phyloP scores from a whole-genome alignment of 768 basidiomycete genomes.

The Mrakia gelida region DNA sequence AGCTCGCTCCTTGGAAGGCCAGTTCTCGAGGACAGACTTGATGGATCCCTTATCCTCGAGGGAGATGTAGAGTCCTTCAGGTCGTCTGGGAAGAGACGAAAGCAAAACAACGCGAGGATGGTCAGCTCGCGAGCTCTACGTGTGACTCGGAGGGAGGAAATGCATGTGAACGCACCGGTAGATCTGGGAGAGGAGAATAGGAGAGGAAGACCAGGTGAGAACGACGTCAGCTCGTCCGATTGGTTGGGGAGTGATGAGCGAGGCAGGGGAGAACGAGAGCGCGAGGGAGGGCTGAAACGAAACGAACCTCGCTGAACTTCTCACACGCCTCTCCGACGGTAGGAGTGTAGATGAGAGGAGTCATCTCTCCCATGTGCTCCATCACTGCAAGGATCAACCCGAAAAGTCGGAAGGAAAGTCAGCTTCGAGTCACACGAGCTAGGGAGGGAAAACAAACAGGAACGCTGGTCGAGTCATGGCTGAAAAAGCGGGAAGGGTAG shows the following conservation, averaged over 20 bases:
- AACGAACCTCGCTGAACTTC: constrained; percentile 65
- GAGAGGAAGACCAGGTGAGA: too few species aligned
- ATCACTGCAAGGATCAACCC: background rate
- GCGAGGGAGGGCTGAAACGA: background rate
- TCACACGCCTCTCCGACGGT: constrained; percentile 87
- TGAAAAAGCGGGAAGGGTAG: background rate
- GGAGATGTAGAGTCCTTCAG: constrained; percentile 55
- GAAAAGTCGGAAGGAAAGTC: constrained; percentile 20
- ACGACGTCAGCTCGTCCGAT: background rate
- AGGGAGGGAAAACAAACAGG: background rate
- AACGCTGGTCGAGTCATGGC: background rate
- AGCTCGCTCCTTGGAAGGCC: constrained; percentile 63
- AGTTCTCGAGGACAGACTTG: constrained; percentile 62
- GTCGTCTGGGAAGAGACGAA: constrained; percentile 47
- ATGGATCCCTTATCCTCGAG: constrained; percentile 80
- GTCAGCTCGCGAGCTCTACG: too few species aligned
- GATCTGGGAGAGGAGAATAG: background rate
- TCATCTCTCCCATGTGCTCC: constrained; percentile 48
- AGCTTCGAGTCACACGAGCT: background rate
- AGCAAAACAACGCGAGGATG: too few species aligned
- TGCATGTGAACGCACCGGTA: constrained; percentile 7
- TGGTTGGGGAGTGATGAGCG: background rate
- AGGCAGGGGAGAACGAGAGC: background rate
- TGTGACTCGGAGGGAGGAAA: too few species aligned
- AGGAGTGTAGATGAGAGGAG: constrained; percentile 85